A percentile compares a stretch with the other conserved stretches of the same genome.
Evolutionary conservation across 306 rosid genomes (phyloP).

Genomic region (Psophocarpus tetragonolobus): DNA sequence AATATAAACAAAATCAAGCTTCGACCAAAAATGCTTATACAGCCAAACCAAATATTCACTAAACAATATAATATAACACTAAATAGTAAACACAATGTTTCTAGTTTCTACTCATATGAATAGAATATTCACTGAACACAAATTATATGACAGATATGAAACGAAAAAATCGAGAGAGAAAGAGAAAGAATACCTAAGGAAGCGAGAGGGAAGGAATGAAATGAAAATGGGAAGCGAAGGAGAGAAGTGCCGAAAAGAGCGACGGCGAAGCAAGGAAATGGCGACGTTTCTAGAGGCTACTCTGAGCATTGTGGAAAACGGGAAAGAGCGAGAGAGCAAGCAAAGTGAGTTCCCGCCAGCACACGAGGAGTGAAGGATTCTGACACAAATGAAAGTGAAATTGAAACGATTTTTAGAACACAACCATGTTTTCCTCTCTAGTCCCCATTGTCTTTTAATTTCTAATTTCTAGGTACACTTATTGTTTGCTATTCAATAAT

Average conservation of each 20-base stretch:
- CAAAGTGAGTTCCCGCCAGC: neutral
- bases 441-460: too few species aligned
- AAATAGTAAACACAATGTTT: neutral
- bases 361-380: neutral
- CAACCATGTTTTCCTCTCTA: too few species aligned
- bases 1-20: neutral
- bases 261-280: conserved; percentile 56
- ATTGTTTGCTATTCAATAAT: too few species aligned
- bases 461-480: too few species aligned
- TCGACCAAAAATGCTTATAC: neutral
- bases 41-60: too few species aligned
- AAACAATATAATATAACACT: too few species aligned
- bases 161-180: neutral
- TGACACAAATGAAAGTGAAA: neutral
- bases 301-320: conserved; percentile 49
- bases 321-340: neutral
- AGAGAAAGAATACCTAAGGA: conserved; percentile 46
- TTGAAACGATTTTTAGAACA: neutral
- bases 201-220: conserved; percentile 51
- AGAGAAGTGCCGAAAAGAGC: conserved; percentile 51
- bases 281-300: conserved; percentile 56
- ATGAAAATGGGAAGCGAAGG: conserved; percentile 36
- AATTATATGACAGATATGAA: neutral
- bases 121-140: neutral
- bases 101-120: neutral